phyloP scores from a whole-genome alignment of 371 early-diverging fungal species.

The Mucor lusitanicus region DNA sequence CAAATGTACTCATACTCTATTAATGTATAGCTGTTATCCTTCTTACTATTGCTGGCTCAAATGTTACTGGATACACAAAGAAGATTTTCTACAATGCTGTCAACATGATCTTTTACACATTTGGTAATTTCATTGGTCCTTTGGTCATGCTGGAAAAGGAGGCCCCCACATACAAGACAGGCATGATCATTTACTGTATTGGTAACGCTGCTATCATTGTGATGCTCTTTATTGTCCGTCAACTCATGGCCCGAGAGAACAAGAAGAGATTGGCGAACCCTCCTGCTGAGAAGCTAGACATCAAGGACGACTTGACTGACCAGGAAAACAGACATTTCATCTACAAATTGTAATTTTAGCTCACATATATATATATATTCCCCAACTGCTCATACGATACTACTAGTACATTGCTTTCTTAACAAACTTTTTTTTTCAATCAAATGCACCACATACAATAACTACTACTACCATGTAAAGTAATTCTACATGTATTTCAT shows the following conservation, averaged over 20 bases:
- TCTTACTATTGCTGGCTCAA: constrained; percentile 26
- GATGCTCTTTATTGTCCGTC: constrained; percentile 23
- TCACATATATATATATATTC: not conserved
- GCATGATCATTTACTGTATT: constrained; percentile 28
- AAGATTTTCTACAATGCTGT: constrained; percentile 37
- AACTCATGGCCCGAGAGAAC: constrained; percentile 23
- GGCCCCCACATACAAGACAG: constrained; percentile 37
- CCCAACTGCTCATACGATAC: not conserved
- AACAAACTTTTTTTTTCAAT: not conserved
- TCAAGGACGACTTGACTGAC: constrained; percentile 29
- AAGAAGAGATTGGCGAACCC: constrained; percentile 19
- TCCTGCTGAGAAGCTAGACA: not conserved
- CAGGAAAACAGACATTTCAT: constrained; percentile 22
- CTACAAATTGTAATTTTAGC: constrained; percentile 14
- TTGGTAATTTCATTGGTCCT: constrained; percentile 42
- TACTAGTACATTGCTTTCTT: not conserved
- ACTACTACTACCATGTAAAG: not conserved
- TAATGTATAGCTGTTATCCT: constrained; percentile 18
- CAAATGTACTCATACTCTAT: not conserved
- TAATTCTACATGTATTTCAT: not conserved
- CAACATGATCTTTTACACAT: constrained; percentile 26
- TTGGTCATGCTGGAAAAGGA: constrained; percentile 26
- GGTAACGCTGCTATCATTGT: constrained; percentile 29
- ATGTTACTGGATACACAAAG: constrained; percentile 45
- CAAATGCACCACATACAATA: not conserved